These are phyloP conservation scores for Pholiota adiposa DNA, from an alignment of 1,284 basidiomycete species.

Conservation along the genomic window DNA sequence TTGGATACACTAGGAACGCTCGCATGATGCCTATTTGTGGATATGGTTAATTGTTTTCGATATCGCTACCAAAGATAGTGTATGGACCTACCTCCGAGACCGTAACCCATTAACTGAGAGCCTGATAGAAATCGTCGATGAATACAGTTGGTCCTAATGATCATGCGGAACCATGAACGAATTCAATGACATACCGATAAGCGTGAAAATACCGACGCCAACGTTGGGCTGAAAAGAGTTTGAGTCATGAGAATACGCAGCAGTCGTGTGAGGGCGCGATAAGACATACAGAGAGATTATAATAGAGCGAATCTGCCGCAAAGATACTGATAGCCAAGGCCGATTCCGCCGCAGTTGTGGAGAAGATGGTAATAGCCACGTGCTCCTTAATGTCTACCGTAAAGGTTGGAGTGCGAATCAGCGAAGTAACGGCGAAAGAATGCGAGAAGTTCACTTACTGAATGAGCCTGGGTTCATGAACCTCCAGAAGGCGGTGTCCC, in stretches of 20 bases:
- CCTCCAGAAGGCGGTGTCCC: conserved; percentile 51
- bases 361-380: conserved; percentile 62
- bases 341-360: conserved; percentile 52
- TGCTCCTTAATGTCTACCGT: conserved; percentile 60
- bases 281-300: conserved; percentile 34
- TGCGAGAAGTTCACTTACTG: conserved; percentile 38
- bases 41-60: neutral
- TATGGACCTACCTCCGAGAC: conserved; percentile 45
- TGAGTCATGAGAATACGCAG: neutral
- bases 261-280: neutral
- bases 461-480: conserved; percentile 57
- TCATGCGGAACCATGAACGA: neutral
- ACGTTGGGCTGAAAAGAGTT: conserved; percentile 48
- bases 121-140: conserved; percentile 25
- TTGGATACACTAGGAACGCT: conserved; percentile 47
- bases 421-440: neutral
- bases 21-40: conserved; percentile 34
- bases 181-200: conserved; percentile 24
- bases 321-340: conserved; percentile 56
- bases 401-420: neutral
- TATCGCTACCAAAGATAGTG: neutral
- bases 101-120: conserved; percentile 59
- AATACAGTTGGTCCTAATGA: neutral
- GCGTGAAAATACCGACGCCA: conserved; percentile 52
- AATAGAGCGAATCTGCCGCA: conserved; percentile 55